Evolutionary conservation across 176 grass and related monocot species (phyloP).

Genomic region (Lolium rigidum): DNA sequence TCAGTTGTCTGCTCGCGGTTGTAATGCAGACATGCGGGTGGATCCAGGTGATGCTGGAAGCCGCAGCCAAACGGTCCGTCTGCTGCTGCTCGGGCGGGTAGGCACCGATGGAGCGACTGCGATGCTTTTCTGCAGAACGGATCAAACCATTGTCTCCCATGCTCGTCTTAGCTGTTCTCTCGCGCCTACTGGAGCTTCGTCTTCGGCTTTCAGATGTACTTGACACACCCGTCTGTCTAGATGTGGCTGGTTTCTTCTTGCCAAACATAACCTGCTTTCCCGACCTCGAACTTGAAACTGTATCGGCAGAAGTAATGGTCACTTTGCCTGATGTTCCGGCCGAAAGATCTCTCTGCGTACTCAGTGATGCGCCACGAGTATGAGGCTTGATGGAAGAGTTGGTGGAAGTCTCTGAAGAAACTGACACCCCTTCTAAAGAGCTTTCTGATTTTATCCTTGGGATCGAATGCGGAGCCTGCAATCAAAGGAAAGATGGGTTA

Average conservation of each 20-base stretch:
- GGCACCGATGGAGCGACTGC: neutral
- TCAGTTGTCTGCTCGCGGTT: constrained; percentile 43
- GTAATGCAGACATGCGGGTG: constrained; percentile 53
- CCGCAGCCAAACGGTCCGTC: neutral
- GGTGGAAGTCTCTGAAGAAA: constrained; percentile 8
- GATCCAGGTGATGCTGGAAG: constrained; percentile 33
- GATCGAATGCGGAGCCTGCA: neutral
- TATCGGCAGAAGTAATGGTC: neutral
- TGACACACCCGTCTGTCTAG: neutral
- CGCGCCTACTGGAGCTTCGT: neutral
- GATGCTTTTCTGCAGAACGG: neutral
- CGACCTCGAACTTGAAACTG: constrained; percentile 15
- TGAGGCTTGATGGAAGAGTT: neutral
- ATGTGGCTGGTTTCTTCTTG: neutral
- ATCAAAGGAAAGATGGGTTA: too few species aligned
- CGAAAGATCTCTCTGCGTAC: neutral
- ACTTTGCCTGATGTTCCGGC: constrained; percentile 17
- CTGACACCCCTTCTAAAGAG: neutral
- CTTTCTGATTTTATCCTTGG: constrained; percentile 32
- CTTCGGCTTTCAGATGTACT: neutral
- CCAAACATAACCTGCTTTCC: neutral
- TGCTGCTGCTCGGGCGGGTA: neutral
- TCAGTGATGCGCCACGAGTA: neutral
- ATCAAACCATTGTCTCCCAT: constrained; percentile 10
- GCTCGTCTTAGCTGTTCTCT: neutral